Evolutionary conservation across 1,139 yeast species (phyloP), one percentile per base, ranked within the genome.

Genomic region (Hyphopichia buzzinii): DNA sequence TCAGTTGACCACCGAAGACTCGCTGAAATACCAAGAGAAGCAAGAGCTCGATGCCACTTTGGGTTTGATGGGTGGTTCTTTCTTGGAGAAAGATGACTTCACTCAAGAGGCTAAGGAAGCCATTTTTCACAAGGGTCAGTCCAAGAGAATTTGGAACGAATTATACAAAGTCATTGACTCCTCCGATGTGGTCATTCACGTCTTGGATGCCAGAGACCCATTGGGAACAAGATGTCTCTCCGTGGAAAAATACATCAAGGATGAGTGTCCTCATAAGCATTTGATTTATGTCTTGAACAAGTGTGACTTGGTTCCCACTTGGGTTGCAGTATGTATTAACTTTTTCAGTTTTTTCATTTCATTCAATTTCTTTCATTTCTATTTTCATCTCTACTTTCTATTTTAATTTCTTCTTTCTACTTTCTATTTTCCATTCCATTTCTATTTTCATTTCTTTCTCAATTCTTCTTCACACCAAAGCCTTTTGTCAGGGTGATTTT

Each of bases 121-220:
- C 41, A 89, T 92, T 63, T 92, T 92, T 73, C 83, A 84, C 57
- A 92, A 92, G 61, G 98, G 98, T 52, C 97, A 92, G 67, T 89
- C 97, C 37, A 92, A 92, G 66, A 85, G 98, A 70, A 92, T 92
- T 52, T 92, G 98, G 98, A 92, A 92, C 62, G 98, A 92, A 61
- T 74, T 92, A 42, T 92, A 92, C 65, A 92, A 92, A 59, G 97
- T 92, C 37, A 90, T 92, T 52, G 98, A 92, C 62, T 92, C 97
- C 8, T 60, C 97, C 1, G 98, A 92, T 67, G 97, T 92, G 36
- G 95, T 92, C 30, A 86, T 92, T 43, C 97, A 92, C 54, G 97
- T 90, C 12, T 70, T 92, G 42, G 98, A 92, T 66, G 97, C 98
- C 4, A 83, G 98, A 66, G 97, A 92, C 68, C 98, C 98, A 19